Evolutionary conservation across 176 grass and related monocot species (phyloP), one percentile per base, ranked within the genome.

Genomic region (Rhynchospora breviuscula): DNA sequence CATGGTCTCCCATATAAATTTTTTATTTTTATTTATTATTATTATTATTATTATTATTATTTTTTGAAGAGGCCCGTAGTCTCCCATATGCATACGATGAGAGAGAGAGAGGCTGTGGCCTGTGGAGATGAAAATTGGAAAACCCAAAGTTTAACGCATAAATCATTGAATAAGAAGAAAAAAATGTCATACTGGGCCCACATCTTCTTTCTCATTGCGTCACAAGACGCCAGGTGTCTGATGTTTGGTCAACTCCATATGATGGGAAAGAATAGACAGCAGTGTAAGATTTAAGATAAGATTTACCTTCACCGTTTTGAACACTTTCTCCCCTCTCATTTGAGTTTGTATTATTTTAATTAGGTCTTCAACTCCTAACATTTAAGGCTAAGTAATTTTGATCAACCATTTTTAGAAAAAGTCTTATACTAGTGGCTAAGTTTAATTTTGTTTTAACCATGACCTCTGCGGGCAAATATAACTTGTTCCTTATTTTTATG

Each of bases 181-280:
- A 82, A 2, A 47, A 43, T 67, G 33, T 82, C 18, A 67, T 0
- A 63, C 12, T 67, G 80, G 62, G 21, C 22, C 80, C 46, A 47
- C 19, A 54, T 23, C 40, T 29, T 82, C 45, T 82, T 82, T 82
- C 62, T 26, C 59, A 59, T 68, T 5, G 15, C 22, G 62, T 82
- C 58, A 82, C 63, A 54, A 44, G 21, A 68, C 14, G 80, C 62
- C 80, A 82, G 62, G 80, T 82, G 62, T 59, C 62, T 15, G 10
- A 6, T 52, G 44, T 66, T 82, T 82, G 19, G 80, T 68, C 62
- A 82, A 82, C 48, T 14, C 61, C 80, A 67, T 62, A 67, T 67
- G 15, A 82, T 67, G 59, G 40, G 17, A 1, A 18, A 51, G 48
- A 68, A 82, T 52, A 75, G 21, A 75, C 47, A 75, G 21, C 21